A percentile compares a stretch with the other conserved stretches of the same genome.
Conservation (phyloP, 345 rosid species). For the Streptanthus diversifolius region DNA sequence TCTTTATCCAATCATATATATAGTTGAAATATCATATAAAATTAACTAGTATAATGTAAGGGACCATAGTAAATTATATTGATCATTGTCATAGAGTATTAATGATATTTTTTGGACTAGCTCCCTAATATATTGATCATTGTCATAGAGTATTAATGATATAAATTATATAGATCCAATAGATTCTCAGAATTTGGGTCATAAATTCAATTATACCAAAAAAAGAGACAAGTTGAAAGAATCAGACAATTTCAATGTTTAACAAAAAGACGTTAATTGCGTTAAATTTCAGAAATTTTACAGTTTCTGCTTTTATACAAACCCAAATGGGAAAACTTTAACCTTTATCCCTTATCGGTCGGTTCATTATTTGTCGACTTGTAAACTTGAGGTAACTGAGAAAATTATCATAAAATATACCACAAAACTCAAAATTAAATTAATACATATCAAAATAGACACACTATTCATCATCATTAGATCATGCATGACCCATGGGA, state of each 20-base stretch:
- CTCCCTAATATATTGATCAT: not conserved
- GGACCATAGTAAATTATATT: slow-evolving; percentile 1
- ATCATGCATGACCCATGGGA: slow-evolving; percentile 42
- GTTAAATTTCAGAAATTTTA: slow-evolving; percentile 19
- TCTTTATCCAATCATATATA: not conserved
- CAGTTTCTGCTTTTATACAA: slow-evolving; percentile 25
- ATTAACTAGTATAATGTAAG: slow-evolving; percentile 5
- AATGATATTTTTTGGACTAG: not conserved
- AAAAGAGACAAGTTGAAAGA: not conserved
- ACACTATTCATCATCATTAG: slow-evolving; percentile 4
- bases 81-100: not conserved
- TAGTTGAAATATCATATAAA: not conserved
- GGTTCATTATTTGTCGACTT: slow-evolving; percentile 32
- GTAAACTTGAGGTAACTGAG: slow-evolving; percentile 13
- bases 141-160: too few relatives aligned
- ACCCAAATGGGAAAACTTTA: slow-evolving; percentile 18
- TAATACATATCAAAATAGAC: slow-evolving; percentile 20
- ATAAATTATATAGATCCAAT: too few relatives aligned
- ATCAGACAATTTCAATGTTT: too few relatives aligned
- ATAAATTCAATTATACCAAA: not conserved
- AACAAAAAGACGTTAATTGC: slow-evolving; percentile 14
- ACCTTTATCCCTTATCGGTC: slow-evolving; percentile 32
- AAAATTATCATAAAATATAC: slow-evolving; percentile 20
- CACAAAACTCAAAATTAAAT: slow-evolving; percentile 30
- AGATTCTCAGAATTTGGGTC: not conserved